Percentiles rank a stretch among this genome's conserved stretches.
Evolutionary conservation across 352 stramenopile genomes (phyloP).

Genomic region (Thalassiosira hispida): DNA sequence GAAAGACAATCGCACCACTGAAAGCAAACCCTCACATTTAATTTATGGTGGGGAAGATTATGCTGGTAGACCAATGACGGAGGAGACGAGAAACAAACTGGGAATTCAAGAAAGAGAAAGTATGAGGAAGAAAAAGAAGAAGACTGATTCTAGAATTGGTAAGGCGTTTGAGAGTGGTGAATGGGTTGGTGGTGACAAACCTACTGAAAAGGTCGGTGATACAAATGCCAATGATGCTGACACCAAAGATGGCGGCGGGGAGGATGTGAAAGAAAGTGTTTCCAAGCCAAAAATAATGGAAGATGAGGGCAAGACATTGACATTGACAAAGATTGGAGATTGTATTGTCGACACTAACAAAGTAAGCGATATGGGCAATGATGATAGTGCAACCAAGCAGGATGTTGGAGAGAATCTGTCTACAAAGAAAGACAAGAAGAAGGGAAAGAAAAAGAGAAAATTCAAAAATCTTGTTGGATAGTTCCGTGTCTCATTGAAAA

Average conservation of each 20-base stretch:
- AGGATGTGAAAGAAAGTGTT: background rate
- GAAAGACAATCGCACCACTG: constrained; percentile 71
- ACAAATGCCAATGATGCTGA: background rate
- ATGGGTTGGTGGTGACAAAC: constrained; percentile 19
- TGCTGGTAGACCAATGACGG: constrained; percentile 70
- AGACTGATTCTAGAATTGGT: background rate
- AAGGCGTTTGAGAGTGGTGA: constrained; percentile 34
- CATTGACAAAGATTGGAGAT: constrained; percentile 46
- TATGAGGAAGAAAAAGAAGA: background rate
- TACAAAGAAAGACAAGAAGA: constrained; percentile 1
- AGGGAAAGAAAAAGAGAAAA: constrained; percentile 32
- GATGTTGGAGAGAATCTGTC: constrained; percentile 4
- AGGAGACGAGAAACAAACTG: constrained; percentile 67
- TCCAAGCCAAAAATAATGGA: background rate
- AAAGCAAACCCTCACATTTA: constrained; percentile 75
- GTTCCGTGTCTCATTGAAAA: no score
- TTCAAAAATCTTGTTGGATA: constrained; percentile 55
- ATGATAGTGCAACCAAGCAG: background rate
- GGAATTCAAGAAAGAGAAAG: constrained; percentile 11
- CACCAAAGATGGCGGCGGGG: background rate
- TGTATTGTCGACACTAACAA: constrained; percentile 32
- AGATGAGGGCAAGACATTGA: background rate
- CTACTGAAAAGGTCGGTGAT: background rate
- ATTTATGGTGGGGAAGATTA: constrained; percentile 60
- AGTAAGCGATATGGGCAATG: background rate